These are phyloP conservation scores for Diaporthe amygdali DNA, from an alignment of 2,329 filamentous ascomycete genomes.

Conservation along the genomic window DNA sequence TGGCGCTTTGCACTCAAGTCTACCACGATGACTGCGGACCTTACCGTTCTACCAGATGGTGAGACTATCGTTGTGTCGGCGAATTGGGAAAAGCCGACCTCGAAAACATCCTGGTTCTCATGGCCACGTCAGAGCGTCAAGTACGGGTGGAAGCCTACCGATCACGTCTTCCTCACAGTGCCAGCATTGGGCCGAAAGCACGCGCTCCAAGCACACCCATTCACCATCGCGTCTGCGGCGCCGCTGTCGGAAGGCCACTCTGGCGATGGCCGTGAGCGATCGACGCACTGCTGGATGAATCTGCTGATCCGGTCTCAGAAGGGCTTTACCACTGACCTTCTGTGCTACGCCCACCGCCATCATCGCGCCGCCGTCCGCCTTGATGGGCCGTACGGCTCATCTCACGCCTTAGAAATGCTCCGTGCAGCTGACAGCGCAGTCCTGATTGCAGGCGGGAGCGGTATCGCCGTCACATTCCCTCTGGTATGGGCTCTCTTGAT, in stretches of 20 bases:
- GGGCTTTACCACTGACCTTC: slow-evolving; percentile 63
- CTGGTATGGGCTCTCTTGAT: slow-evolving; percentile 57
- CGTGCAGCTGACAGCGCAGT: slow-evolving; percentile 53
- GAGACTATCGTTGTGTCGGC: slow-evolving; percentile 56
- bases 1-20: slow-evolving; percentile 62
- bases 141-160: slow-evolving; percentile 63
- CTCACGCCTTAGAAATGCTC: slow-evolving; percentile 59
- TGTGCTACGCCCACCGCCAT: slow-evolving; percentile 50
- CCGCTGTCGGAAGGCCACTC: slow-evolving; percentile 33
- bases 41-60: slow-evolving; percentile 60
- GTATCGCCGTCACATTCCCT: slow-evolving; percentile 69
- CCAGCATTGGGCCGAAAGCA: slow-evolving; percentile 58
- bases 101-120: neutral
- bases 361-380: slow-evolving; percentile 55
- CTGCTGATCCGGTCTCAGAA: slow-evolving; percentile 65
- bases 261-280: neutral
- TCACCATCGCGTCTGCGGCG: slow-evolving; percentile 68
- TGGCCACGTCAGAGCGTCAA: slow-evolving; percentile 41
- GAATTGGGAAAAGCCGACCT: slow-evolving; percentile 39
- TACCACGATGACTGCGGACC: slow-evolving; percentile 50
- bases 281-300: slow-evolving; percentile 54
- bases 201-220: slow-evolving; percentile 66
- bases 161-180: slow-evolving; percentile 68
- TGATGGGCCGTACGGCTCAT: slow-evolving; percentile 70
- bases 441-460: slow-evolving; percentile 67